Conservation (phyloP, 176 grass and related monocot genomes). For the Juncus effusus region DNA sequence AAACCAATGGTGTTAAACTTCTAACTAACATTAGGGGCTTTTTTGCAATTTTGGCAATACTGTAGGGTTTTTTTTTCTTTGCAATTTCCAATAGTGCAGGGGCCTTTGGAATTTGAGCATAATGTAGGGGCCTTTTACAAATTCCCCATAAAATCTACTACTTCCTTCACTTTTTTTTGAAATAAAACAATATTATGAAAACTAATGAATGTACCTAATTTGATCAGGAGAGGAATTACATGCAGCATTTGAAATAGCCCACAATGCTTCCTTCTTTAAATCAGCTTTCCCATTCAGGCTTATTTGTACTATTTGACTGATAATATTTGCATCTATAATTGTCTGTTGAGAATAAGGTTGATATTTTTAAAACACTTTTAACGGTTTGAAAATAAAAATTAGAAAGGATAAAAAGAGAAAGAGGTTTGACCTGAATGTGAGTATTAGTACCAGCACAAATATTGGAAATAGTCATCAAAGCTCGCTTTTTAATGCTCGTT, state of each 20-base stretch:
- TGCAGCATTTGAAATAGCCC: conserved; percentile 72
- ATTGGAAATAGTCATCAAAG: conserved; percentile 65
- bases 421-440: conserved; percentile 69
- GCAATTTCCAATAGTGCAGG: too few relatives aligned
- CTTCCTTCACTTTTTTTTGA: too few relatives aligned
- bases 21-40: too few relatives aligned
- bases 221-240: conserved; percentile 50
- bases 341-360: conserved; percentile 41
- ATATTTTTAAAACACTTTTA: background rate
- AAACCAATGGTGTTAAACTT: too few relatives aligned
- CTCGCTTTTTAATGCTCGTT: conserved; percentile 63
- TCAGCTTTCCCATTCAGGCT: conserved; percentile 44
- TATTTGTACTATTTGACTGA: conserved; percentile 50
- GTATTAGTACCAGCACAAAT: conserved; percentile 48
- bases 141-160: too few relatives aligned
- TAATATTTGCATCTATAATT: conserved; percentile 59
- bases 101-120: too few relatives aligned
- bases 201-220: conserved; percentile 44
- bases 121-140: too few relatives aligned
- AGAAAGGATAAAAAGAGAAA: conserved; percentile 3
- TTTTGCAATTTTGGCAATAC: too few relatives aligned
- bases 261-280: conserved; percentile 65
- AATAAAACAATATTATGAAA: background rate
- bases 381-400: conserved; percentile 3
- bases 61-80: too few relatives aligned